A percentile compares a stretch with the other conserved stretches of the same genome.
These are phyloP conservation scores for Lasiosphaeria miniovina DNA, from an alignment of 495 filamentous ascomycete genomes.

Conservation along the genomic window DNA sequence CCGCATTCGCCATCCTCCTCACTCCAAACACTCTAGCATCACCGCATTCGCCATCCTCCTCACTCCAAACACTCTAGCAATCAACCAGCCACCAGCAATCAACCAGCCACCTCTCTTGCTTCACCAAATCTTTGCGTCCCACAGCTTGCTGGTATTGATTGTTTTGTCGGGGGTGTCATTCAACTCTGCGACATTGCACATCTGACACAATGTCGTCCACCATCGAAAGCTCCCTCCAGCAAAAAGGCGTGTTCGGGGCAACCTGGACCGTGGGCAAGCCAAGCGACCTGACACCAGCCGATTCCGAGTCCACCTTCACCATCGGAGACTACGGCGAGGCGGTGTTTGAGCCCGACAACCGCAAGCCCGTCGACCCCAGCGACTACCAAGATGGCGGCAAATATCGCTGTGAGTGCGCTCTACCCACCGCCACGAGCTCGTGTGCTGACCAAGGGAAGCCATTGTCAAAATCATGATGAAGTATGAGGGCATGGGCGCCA, in stretches of 20 bases:
- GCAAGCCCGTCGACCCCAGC: slow-evolving; percentile 21
- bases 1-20: too few species aligned
- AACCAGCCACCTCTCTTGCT: too few species aligned
- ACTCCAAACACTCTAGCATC: too few species aligned
- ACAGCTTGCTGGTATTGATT: too few species aligned
- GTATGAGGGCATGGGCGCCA: slow-evolving; percentile 28
- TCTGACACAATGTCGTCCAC: too few species aligned
- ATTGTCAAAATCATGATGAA: slow-evolving; percentile 37
- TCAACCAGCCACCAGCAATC: too few species aligned
- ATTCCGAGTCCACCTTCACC: background rate
- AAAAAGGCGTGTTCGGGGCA: background rate
- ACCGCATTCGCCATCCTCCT: too few species aligned
- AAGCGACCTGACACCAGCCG: background rate
- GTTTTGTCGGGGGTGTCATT: too few species aligned
- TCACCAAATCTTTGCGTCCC: too few species aligned
- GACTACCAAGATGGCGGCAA: slow-evolving; percentile 34
- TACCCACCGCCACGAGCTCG: background rate
- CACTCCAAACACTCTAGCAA: too few species aligned
- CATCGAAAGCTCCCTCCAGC: too few species aligned
- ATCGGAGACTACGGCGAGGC: slow-evolving; percentile 11
- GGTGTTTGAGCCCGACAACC: slow-evolving; percentile 25
- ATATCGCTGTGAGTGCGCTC: slow-evolving; percentile 28
- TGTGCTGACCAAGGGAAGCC: slow-evolving; percentile 14
- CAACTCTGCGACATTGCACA: too few species aligned
- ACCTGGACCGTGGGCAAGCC: background rate